Evolutionary conservation across 352 stramenopile species (phyloP).

Genomic region (Phytophthora vignae): DNA sequence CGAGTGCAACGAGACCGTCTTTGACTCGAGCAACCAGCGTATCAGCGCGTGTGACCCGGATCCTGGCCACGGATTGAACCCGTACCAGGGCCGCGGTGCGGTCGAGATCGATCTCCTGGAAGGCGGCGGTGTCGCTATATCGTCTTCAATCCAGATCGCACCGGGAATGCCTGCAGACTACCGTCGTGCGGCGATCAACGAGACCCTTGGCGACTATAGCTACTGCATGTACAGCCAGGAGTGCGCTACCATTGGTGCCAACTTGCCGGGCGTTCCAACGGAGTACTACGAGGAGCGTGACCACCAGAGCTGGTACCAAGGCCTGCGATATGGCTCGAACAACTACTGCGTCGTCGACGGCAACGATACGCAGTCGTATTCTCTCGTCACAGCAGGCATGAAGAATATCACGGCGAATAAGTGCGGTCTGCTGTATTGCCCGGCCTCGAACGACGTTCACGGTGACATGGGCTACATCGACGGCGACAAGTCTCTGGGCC

Average conservation of each 20-base stretch:
- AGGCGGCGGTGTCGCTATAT: conserved; percentile 72
- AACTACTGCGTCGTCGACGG: conserved; percentile 50
- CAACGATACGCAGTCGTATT: conserved; percentile 56
- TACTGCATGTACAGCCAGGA: conserved; percentile 56
- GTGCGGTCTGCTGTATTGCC: conserved; percentile 55
- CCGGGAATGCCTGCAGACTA: conserved; percentile 66
- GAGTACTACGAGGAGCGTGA: conserved; percentile 45
- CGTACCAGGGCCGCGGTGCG: conserved; percentile 88
- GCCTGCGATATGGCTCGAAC: conserved; percentile 67
- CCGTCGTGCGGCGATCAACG: conserved; percentile 47
- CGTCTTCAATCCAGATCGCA: conserved; percentile 80
- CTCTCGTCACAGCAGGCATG: conserved; percentile 47
- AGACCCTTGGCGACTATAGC: conserved; percentile 29
- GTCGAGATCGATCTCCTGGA: conserved; percentile 97
- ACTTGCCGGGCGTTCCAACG: conserved; percentile 63
- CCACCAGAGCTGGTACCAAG: conserved; percentile 64
- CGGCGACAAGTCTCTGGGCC: conserved; percentile 40
- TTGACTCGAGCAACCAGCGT: conserved; percentile 74
- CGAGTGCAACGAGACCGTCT: conserved; percentile 89
- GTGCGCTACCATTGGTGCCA: conserved; percentile 60
- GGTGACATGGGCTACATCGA: conserved; percentile 66
- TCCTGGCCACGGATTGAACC: conserved; percentile 93
- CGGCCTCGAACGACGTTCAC: conserved; percentile 59
- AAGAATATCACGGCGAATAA: conserved; percentile 56
- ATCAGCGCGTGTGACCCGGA: conserved; percentile 91